A percentile compares a stretch with the other conserved stretches of the same genome.
Conservation (phyloP, 2,329 filamentous ascomycete genomes). For the Apiospora rasikravindrae region DNA sequence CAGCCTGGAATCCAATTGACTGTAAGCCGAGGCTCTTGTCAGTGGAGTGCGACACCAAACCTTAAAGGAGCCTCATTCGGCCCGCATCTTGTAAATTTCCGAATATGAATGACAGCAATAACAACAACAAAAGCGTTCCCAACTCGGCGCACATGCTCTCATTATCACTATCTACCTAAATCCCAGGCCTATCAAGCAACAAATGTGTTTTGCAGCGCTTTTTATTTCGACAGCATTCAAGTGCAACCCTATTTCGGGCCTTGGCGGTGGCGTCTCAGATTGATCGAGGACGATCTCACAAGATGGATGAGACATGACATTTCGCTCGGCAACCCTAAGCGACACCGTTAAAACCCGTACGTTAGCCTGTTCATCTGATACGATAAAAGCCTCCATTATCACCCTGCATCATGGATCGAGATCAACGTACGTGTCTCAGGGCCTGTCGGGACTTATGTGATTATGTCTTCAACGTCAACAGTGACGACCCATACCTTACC, state of each 20-base stretch:
- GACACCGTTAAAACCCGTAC: background rate
- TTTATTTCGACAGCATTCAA: background rate
- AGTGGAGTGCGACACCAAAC: background rate
- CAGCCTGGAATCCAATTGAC: too few species aligned
- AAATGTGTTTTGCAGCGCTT: background rate
- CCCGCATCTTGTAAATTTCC: background rate
- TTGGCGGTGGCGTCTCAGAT: slow-evolving; percentile 5
- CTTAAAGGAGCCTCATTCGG: slow-evolving; percentile 7
- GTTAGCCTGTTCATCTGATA: background rate
- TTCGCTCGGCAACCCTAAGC: background rate
- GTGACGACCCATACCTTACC: background rate
- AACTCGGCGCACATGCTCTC: background rate
- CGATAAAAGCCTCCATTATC: background rate
- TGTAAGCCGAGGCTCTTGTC: background rate
- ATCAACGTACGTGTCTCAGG: background rate
- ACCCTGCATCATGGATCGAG: background rate
- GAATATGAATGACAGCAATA: background rate
- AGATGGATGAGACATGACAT: background rate
- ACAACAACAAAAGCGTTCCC: background rate
- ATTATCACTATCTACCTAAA: background rate
- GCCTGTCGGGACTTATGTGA: background rate
- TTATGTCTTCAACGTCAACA: background rate
- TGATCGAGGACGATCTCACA: background rate
- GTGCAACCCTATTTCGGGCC: background rate
- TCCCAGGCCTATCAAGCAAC: background rate